A percentile compares a stretch with the other conserved stretches of the same genome.
These are phyloP conservation scores for Simplicillium sp. DNA, from an alignment of 2,329 filamentous ascomycete genomes.

Conservation along the genomic window DNA sequence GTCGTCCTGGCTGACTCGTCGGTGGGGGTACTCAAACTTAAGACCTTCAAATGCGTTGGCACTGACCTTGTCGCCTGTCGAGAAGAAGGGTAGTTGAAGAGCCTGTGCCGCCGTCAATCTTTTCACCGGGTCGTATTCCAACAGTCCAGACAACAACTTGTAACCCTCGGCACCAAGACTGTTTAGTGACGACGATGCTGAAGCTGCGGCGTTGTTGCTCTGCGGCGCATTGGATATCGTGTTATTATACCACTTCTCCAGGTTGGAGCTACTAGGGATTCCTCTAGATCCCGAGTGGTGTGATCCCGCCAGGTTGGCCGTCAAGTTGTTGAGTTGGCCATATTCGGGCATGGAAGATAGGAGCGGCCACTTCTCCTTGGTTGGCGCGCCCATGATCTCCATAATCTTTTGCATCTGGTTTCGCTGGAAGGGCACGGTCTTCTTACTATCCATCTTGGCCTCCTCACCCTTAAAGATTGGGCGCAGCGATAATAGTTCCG, in stretches of 20 bases:
- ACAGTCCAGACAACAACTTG: conserved; percentile 67
- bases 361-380: conserved; percentile 80
- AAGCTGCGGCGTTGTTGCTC: conserved; percentile 33
- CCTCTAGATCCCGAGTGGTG: conserved; percentile 17
- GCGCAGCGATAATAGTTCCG: conserved; percentile 77
- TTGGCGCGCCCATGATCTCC: conserved; percentile 87
- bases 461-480: conserved; percentile 99
- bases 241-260: conserved; percentile 75
- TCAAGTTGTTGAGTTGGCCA: conserved; percentile 52
- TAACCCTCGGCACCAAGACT: conserved; percentile 69
- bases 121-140: conserved; percentile 89
- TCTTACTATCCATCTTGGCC: conserved; percentile 98
- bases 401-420: conserved; percentile 99
- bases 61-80: conserved; percentile 60
- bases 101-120: conserved; percentile 81
- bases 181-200: conserved; percentile 32
- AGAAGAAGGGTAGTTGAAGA: conserved; percentile 85
- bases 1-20: conserved; percentile 87
- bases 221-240: conserved; percentile 52
- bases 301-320: conserved; percentile 27
- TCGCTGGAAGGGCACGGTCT: conserved; percentile 91
- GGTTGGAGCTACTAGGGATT: conserved; percentile 29
- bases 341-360: conserved; percentile 83
- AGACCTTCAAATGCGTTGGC: conserved; percentile 87
- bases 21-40: conserved; percentile 79